These are phyloP conservation scores for Eucalyptus grandis DNA, from an alignment of 345 rosid species.

Conservation along the genomic window DNA sequence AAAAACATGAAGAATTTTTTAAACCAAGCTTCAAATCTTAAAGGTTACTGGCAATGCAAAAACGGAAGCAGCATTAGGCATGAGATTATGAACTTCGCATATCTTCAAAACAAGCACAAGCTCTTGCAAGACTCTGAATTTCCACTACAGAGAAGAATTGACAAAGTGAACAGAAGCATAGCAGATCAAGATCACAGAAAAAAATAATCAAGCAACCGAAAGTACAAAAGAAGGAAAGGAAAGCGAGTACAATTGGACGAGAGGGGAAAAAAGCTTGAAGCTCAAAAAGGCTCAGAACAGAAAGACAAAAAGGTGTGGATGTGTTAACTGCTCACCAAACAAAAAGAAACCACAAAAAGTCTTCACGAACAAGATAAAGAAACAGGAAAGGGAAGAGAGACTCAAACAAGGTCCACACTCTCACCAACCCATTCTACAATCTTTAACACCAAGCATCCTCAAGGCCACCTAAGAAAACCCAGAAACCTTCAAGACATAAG, in stretches of 20 bases:
- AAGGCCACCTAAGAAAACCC: neutral
- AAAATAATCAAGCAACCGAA: neutral
- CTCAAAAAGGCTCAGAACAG: neutral
- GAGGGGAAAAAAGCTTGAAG: neutral
- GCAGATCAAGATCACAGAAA: neutral
- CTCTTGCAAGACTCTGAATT: neutral
- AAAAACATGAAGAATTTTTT: neutral
- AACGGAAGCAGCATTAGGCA: neutral
- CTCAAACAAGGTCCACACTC: slow-evolving; percentile 13
- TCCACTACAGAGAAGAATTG: neutral
- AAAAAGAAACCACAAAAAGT: slow-evolving; percentile 13
- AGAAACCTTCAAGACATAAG: neutral
- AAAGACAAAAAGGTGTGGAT: slow-evolving; percentile 5
- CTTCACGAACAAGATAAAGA: slow-evolving; percentile 29
- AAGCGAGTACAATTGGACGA: neutral
- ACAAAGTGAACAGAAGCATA: neutral
- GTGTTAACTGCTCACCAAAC: slow-evolving; percentile 44
- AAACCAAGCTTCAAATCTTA: neutral
- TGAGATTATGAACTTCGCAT: neutral
- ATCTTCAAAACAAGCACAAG: neutral
- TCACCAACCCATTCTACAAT: slow-evolving; percentile 38
- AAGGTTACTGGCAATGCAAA: neutral
- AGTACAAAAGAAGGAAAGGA: neutral
- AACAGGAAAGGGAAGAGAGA: neutral
- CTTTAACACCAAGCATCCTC: slow-evolving; percentile 41